A percentile compares a stretch with the other conserved stretches of the same genome.
Evolutionary conservation across 441 rosid genomes (phyloP).

Genomic region (Dalechampia spathulata): DNA sequence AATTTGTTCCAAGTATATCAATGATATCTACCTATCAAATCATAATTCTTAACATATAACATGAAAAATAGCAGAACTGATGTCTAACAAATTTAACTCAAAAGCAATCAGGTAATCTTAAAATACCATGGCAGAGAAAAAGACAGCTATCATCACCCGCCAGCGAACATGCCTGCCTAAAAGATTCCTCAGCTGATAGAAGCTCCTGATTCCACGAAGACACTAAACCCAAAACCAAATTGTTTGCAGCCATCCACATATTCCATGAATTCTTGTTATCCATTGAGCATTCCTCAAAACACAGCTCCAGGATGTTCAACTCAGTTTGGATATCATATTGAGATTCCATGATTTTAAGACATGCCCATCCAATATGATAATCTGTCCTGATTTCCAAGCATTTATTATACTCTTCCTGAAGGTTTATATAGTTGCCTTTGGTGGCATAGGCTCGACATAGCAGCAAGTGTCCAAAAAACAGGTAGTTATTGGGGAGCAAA

Average conservation of each 20-base stretch:
- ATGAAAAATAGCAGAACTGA: no score
- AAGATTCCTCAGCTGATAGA: slow-evolving; percentile 52
- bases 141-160: slow-evolving; percentile 54
- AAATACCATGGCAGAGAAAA: slow-evolving; percentile 75
- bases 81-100: not conserved
- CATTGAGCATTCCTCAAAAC: slow-evolving; percentile 41
- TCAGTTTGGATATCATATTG: slow-evolving; percentile 46
- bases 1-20: no score
- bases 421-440: slow-evolving; percentile 33
- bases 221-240: slow-evolving; percentile 47
- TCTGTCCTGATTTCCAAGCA: slow-evolving; percentile 82
- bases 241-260: slow-evolving; percentile 59
- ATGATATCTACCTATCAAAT: no score
- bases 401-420: slow-evolving; percentile 46
- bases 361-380: slow-evolving; percentile 66
- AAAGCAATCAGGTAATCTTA: slow-evolving; percentile 6
- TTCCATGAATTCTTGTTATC: slow-evolving; percentile 41
- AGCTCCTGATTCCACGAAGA: slow-evolving; percentile 46
- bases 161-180: slow-evolving; percentile 59
- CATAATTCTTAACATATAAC: no score
- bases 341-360: slow-evolving; percentile 68
- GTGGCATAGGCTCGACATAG: slow-evolving; percentile 79
- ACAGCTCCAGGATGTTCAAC: slow-evolving; percentile 38
- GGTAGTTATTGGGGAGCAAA: slow-evolving; percentile 48
- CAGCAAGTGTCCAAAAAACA: slow-evolving; percentile 66